These are phyloP conservation scores for Diddensiella santjacobensis DNA, from an alignment of 805 yeast genomes.

Conservation along the genomic window DNA sequence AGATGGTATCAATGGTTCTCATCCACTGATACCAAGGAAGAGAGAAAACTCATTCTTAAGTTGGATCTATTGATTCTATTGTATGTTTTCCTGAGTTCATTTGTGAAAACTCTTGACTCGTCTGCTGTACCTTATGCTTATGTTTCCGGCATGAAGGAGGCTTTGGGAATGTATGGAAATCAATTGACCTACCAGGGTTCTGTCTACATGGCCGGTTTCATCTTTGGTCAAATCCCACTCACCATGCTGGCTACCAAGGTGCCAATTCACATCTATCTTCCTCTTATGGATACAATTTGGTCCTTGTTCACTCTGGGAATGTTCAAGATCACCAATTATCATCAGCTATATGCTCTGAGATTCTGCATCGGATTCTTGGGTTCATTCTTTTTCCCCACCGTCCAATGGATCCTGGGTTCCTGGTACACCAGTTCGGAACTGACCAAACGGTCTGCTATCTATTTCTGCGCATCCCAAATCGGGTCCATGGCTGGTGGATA, in stretches of 20 bases:
- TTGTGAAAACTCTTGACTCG: conserved; percentile 76
- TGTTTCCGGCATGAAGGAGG: conserved; percentile 60
- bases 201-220: conserved; percentile 59
- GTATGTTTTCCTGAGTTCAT: conserved; percentile 70
- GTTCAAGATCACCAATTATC: conserved; percentile 26
- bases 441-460: conserved; percentile 34
- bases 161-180: conserved; percentile 53
- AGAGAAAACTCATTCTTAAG: conserved; percentile 54
- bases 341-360: conserved; percentile 44
- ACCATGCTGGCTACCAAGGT: conserved; percentile 56
- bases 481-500: conserved; percentile 49
- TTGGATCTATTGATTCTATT: conserved; percentile 67
- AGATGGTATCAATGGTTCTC: conserved; percentile 14
- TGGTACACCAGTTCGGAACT: conserved; percentile 41
- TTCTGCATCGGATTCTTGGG: conserved; percentile 49
- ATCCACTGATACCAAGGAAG: conserved; percentile 5
- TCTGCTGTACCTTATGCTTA: conserved; percentile 54
- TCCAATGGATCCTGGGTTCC: conserved; percentile 30
- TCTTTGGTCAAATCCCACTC: conserved; percentile 61
- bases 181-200: conserved; percentile 53
- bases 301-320: conserved; percentile 23
- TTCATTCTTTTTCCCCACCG: conserved; percentile 45
- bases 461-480: conserved; percentile 41
- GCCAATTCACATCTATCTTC: conserved; percentile 48
- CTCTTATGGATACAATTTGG: conserved; percentile 17